These are phyloP conservation scores for Lactarius sanguifluus DNA, from an alignment of 768 basidiomycete genomes.

Conservation along the genomic window DNA sequence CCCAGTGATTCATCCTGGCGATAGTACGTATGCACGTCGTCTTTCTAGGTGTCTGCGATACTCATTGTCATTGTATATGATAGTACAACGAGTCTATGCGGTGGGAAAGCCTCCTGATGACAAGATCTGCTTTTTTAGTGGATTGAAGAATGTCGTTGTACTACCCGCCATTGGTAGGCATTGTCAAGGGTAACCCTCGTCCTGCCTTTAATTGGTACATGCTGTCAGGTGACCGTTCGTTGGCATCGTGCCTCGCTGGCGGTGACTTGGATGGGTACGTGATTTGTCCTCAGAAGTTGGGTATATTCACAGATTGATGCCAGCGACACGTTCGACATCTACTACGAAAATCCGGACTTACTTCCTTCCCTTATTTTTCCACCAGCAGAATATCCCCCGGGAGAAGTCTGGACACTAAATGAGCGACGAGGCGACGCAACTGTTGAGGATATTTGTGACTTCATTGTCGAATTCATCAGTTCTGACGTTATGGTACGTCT, in stretches of 20 bases:
- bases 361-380: conserved; percentile 49
- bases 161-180: conserved; percentile 28
- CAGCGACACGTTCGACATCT: conserved; percentile 64
- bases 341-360: conserved; percentile 51
- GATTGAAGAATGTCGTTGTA: conserved; percentile 33
- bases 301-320: conserved; percentile 14
- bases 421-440: conserved; percentile 44
- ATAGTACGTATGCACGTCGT: conserved; percentile 26
- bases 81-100: conserved; percentile 33
- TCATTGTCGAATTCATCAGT: conserved; percentile 79
- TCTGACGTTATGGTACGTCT: conserved; percentile 69
- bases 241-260: conserved; percentile 69
- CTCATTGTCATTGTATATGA: background rate
- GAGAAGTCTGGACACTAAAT: conserved; percentile 29
- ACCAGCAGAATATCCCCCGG: conserved; percentile 53
- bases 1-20: conserved; percentile 40
- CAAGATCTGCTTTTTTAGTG: conserved; percentile 27
- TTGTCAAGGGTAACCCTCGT: too few species aligned
- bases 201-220: background rate
- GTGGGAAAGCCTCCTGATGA: conserved; percentile 35
- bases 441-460: conserved; percentile 73
- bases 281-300: background rate
- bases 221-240: conserved; percentile 52
- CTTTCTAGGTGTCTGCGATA: too few species aligned
- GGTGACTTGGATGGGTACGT: conserved; percentile 78